Evolutionary conservation across 2,329 filamentous ascomycete genomes (phyloP).

Genomic region (Moelleriella libera): DNA sequence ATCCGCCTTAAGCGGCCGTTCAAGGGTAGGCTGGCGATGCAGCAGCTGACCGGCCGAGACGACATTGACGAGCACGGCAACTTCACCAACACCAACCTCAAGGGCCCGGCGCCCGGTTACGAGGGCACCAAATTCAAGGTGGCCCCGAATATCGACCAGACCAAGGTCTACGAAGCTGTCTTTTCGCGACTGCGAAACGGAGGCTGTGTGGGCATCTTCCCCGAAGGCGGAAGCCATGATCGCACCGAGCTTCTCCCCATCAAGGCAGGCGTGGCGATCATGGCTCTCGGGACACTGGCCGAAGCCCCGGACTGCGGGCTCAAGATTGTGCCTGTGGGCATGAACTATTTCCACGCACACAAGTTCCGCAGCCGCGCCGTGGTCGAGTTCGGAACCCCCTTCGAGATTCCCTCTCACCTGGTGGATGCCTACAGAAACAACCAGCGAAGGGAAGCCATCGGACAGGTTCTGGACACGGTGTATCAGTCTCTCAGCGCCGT

Average conservation of each 20-base stretch:
- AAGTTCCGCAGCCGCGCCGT: slow-evolving; percentile 95
- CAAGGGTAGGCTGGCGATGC: slow-evolving; percentile 58
- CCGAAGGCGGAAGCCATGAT: slow-evolving; percentile 92
- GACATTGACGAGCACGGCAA: slow-evolving; percentile 55
- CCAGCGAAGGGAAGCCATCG: slow-evolving; percentile 75
- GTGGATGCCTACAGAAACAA: slow-evolving; percentile 76
- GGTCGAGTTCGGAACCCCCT: slow-evolving; percentile 82
- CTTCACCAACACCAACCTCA: slow-evolving; percentile 40
- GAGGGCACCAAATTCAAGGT: slow-evolving; percentile 72
- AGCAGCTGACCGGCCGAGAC: slow-evolving; percentile 69
- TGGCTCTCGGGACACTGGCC: slow-evolving; percentile 84
- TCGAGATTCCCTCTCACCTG: slow-evolving; percentile 70
- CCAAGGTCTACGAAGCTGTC: slow-evolving; percentile 83
- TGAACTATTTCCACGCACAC: slow-evolving; percentile 99
- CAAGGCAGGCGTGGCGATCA: slow-evolving; percentile 94
- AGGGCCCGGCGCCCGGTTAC: slow-evolving; percentile 46
- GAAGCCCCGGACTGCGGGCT: slow-evolving; percentile 76
- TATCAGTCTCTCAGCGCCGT: slow-evolving; percentile 76
- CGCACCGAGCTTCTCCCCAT: slow-evolving; percentile 80
- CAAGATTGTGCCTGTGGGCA: slow-evolving; percentile 90
- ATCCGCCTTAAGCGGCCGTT: slow-evolving; percentile 79
- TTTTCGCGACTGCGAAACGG: slow-evolving; percentile 70
- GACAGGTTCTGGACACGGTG: slow-evolving; percentile 70
- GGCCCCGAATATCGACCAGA: slow-evolving; percentile 88
- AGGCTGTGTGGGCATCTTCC: slow-evolving; percentile 92